Evolutionary conservation across 1,284 basidiomycete genomes (phyloP), one percentile per base, ranked within the genome.

Genomic region (Rugosomyces carneus): DNA sequence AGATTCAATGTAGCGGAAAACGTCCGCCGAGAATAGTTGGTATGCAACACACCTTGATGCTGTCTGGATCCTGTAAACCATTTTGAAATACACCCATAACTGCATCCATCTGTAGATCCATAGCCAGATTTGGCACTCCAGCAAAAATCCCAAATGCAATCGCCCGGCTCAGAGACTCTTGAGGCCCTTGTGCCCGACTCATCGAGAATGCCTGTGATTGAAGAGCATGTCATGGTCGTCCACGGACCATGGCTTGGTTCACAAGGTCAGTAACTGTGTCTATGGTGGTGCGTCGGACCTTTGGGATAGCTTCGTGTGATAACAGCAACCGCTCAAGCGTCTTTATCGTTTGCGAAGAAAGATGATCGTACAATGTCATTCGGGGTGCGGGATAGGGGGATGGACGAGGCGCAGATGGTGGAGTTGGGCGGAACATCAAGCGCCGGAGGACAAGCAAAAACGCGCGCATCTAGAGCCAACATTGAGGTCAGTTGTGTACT

Each of bases 361-460:
- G 75, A 42, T 81, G 82, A 60, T 89, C 85, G 57, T 88, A 89
- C 16, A 89, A 69, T 1, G 80, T 57, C n/a, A 50, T 49, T 34
- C 43, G 53, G 7, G 42, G 45, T 5, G 65, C 32, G 6, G 48
- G 32, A 15, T 47, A 40, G 15, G 45, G 43, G 8, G 36, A 42
- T n/a, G 50, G 39, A 4, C 27, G 46, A 1, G 49, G 27, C 2
- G 40, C 37, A 32, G 58, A 44, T 8, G 51, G 35, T 16, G 67
- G 67, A 5, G 66, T 53, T 1, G 71, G 53, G 19, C 85, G 76
- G 61, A 89, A 89, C 39, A 89, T 75, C 3, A 89, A 72, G 6
- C 86, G 76, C 6, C 86, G 75, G 24, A 89, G 75, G 19, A 89
- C 84, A 26, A 89, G 70, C 1, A 85, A 85, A 61, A 89, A 89